Evolutionary conservation across 306 rosid genomes (phyloP), one percentile per base, ranked within the genome.

Genomic region (Trifolium repens): DNA sequence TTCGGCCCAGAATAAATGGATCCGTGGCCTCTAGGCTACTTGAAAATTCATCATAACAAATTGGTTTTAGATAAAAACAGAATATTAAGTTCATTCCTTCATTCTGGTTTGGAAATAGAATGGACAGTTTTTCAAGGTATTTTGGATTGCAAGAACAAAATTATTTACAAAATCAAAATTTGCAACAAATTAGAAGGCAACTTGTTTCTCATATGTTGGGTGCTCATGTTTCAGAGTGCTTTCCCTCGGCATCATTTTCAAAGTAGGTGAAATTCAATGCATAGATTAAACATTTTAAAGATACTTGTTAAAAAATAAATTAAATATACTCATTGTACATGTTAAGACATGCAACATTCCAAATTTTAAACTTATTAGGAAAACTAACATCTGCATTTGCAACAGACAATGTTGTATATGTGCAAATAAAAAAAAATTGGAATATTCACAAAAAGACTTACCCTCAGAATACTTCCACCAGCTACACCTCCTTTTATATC

Each of bases 401-500:
- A 19, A 14, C 61, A 54, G 61, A 54, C 11, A 13, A 58, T 24
- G 64, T 58, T 15, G 12, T 3, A 10, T 12, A 12, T 24, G 37
- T 58, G 35, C 64, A 58, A 26, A 58, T 30, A 50, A 59, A 40
- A 54, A 77, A 4, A 30, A 14, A 9, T 55, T 32, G 55, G 58
- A 69, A 22, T 58, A 72, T 53, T 80, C 74, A 58, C 27, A 66
- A 82, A 55, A 17, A 70, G 42, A 71, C 85, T 67, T 89, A 94
- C 97, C 97, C 96, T 84, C 71, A 94, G 88, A 50, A 94, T 94
- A 50, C 99, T 92, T 79, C 97, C 99, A 83, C 99, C 99, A 85
- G 99, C 99, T 46, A 94, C 99, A 39, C 99, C 99, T 54, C 99
- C 99, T 83, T 84, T 92, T 46, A 94, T 90, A 9, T 94, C 99